Conservation (phyloP, 352 stramenopile species). For the Phytophthora fragariaefolia region DNA sequence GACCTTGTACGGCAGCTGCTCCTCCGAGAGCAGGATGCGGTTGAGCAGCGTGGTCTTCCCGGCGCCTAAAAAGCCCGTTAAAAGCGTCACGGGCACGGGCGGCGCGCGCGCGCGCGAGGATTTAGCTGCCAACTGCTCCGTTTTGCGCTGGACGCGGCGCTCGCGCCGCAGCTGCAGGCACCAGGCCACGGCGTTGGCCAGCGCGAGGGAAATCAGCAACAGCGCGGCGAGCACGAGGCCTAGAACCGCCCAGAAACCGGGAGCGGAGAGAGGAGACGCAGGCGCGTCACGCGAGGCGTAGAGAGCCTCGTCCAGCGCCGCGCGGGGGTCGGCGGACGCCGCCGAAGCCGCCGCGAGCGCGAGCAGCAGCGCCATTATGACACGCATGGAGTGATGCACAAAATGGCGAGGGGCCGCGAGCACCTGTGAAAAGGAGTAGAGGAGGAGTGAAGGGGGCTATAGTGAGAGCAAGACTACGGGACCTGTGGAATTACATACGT, state of each 20-base stretch:
- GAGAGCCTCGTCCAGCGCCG: not conserved
- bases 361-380: conserved; percentile 16
- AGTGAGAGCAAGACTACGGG: no score
- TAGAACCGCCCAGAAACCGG: conserved; percentile 32
- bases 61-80: conserved; percentile 95
- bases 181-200: conserved; percentile 75
- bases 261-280: conserved; percentile 26
- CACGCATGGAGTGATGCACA: not conserved
- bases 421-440: not conserved
- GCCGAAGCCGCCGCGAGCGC: not conserved
- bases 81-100: conserved; percentile 89
- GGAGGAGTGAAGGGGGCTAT: no score
- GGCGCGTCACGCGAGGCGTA: conserved; percentile 3
- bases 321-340: conserved; percentile 4
- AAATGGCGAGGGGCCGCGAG: not conserved
- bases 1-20: conserved; percentile 92
- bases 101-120: not conserved
- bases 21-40: conserved; percentile 90
- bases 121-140: conserved; percentile 41
- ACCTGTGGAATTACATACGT: no score
- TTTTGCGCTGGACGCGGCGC: conserved; percentile 70
- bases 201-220: conserved; percentile 54
- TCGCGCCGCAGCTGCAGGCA: conserved; percentile 67
- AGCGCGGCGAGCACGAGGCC: conserved; percentile 42
- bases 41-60: conserved; percentile 98